phyloP scores from a whole-genome alignment of 176 grass and related monocot species.

The Saccharum spontaneum region DNA sequence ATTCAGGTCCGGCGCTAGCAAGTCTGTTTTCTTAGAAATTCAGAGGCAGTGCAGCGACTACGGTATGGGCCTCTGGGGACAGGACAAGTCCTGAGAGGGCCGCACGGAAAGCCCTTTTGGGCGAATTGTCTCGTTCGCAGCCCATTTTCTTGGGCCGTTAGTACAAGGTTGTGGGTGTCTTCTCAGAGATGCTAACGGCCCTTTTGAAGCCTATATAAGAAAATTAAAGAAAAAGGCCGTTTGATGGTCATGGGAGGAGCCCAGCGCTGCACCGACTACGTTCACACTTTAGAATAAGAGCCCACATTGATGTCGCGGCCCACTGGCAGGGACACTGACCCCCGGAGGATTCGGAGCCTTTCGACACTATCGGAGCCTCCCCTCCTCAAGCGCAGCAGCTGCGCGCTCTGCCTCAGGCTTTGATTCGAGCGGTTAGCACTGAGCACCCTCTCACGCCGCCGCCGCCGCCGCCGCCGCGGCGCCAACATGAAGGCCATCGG shows the following conservation, averaged over 20 bases:
- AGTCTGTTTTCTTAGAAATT: not conserved
- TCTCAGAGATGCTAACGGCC: no score
- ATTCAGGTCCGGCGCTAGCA: no score
- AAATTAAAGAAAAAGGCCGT: not conserved
- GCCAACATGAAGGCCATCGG: constrained; percentile 47
- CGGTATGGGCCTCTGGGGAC: no score
- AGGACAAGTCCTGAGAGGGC: not conserved
- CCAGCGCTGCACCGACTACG: not conserved
- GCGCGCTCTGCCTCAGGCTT: not conserved
- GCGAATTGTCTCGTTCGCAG: not conserved
- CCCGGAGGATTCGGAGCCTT: constrained; percentile 8
- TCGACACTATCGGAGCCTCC: constrained; percentile 9
- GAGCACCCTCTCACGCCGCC: not conserved
- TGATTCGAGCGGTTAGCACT: not conserved
- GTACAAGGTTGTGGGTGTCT: not conserved
- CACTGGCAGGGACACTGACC: constrained; percentile 2
- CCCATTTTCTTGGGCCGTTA: no score
- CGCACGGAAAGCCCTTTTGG: not conserved
- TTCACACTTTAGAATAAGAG: not conserved
- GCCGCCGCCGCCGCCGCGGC: not conserved
- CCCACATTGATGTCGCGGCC: not conserved
- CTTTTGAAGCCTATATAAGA: no score
- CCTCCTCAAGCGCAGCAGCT: not conserved
- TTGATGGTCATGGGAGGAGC: not conserved
- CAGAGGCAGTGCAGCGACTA: not conserved